Conservation (phyloP, 2,329 filamentous ascomycete species). For the Epichloe aotearoae region DNA sequence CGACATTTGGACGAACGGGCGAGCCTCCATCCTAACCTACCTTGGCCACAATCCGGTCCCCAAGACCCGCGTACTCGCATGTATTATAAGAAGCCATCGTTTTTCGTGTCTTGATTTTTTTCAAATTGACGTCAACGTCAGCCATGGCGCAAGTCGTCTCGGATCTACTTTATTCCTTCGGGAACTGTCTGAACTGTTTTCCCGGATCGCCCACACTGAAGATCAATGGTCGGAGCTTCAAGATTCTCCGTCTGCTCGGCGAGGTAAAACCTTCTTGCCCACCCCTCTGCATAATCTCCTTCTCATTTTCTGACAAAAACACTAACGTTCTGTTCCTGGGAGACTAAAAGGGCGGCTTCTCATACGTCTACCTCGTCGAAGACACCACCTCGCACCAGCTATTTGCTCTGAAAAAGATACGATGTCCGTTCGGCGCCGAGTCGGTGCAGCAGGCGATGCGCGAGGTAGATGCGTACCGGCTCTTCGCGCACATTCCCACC, state of each 20-base stretch:
- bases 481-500: conserved; percentile 71
- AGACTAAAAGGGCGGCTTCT: conserved; percentile 66
- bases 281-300: not conserved
- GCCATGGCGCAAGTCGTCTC: conserved; percentile 72
- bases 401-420: conserved; percentile 96
- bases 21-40: too few relatives aligned
- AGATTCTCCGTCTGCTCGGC: conserved; percentile 84
- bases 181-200: conserved; percentile 93
- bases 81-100: not conserved
- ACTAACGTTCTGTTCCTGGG: too few relatives aligned
- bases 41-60: too few relatives aligned
- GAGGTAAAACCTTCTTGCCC: conserved; percentile 47
- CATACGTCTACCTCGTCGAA: conserved; percentile 97
- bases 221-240: conserved; percentile 90
- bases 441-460: conserved; percentile 89
- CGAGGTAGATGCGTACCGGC: conserved; percentile 91
- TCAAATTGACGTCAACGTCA: not conserved
- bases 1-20: too few relatives aligned
- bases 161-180: conserved; percentile 81
- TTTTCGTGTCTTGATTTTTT: not conserved
- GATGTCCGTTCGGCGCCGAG: conserved; percentile 94
- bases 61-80: too few relatives aligned
- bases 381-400: conserved; percentile 72
- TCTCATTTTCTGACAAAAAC: too few relatives aligned
- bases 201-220: conserved; percentile 86